Percentiles rank a stretch among this genome's conserved stretches.
These are phyloP conservation scores for Teratosphaeria nubilosa DNA, from an alignment of 2,329 filamentous ascomycete genomes.

Conservation along the genomic window DNA sequence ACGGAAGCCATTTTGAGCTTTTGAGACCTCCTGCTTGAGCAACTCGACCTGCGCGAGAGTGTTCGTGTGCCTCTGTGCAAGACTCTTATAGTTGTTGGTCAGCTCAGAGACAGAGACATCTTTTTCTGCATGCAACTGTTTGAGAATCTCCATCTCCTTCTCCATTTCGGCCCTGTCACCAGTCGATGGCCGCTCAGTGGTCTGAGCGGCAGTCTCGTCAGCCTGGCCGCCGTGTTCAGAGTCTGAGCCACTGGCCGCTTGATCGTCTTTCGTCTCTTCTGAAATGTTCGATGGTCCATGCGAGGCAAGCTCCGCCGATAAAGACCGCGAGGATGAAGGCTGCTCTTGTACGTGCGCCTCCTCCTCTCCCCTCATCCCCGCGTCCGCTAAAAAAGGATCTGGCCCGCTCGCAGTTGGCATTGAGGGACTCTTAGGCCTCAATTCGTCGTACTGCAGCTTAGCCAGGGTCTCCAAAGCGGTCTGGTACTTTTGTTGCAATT, in stretches of 20 bases:
- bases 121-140: slow-evolving; percentile 61
- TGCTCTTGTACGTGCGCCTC: slow-evolving; percentile 44
- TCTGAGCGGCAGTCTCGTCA: slow-evolving; percentile 1
- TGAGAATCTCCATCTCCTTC: slow-evolving; percentile 62
- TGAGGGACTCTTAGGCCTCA: slow-evolving; percentile 62
- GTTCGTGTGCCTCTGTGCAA: slow-evolving; percentile 72
- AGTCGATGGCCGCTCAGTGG: neutral
- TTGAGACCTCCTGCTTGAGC: slow-evolving; percentile 75
- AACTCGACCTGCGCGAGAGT: slow-evolving; percentile 80
- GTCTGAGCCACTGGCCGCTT: slow-evolving; percentile 5
- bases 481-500: slow-evolving; percentile 81
- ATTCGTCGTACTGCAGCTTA: slow-evolving; percentile 62
- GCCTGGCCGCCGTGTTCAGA: slow-evolving; percentile 5
- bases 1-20: slow-evolving; percentile 36
- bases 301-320: slow-evolving; percentile 88
- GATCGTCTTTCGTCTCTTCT: slow-evolving; percentile 10
- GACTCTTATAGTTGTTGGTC: slow-evolving; percentile 66
- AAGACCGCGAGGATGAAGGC: slow-evolving; percentile 74
- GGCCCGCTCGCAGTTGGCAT: slow-evolving; percentile 49
- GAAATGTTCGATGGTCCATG: slow-evolving; percentile 59
- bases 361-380: slow-evolving; percentile 60
- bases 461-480: slow-evolving; percentile 72
- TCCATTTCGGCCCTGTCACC: slow-evolving; percentile 30
- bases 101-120: slow-evolving; percentile 65
- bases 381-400: slow-evolving; percentile 75